phyloP scores from a whole-genome alignment of 2,329 filamentous ascomycete species.

The Sporothrix humicola region DNA sequence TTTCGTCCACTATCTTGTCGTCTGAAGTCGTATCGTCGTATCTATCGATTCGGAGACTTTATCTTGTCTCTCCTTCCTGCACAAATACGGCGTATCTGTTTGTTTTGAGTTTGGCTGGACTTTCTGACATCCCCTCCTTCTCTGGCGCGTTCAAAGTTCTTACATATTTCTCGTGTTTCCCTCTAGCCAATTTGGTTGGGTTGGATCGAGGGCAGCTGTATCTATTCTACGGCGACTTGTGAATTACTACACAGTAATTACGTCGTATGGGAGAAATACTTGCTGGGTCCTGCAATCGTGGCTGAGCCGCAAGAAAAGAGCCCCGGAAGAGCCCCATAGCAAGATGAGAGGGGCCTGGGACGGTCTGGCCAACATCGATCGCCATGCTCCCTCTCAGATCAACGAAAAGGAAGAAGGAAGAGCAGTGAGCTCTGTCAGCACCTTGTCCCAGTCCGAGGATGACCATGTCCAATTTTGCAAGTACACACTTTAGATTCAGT shows the following conservation, averaged over 20 bases:
- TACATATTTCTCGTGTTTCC: neutral
- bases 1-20: neutral
- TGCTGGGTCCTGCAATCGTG: neutral
- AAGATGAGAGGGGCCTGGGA: neutral
- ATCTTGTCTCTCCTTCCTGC: neutral
- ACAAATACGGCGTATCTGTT: neutral
- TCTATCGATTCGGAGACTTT: slow-evolving; percentile 6
- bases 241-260: no score
- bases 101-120: neutral
- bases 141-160: neutral
- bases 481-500: neutral
- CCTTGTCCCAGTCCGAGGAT: neutral
- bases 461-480: neutral
- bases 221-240: neutral
- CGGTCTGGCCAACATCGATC: neutral
- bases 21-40: slow-evolving; percentile 2
- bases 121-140: neutral
- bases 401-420: neutral
- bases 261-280: neutral
- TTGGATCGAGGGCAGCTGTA: neutral
- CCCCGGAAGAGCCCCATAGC: no score
- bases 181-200: neutral
- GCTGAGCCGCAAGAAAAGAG: neutral
- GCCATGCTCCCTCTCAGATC: neutral
- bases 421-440: slow-evolving; percentile 5